These are phyloP conservation scores for Ophiostoma populinum DNA, from an alignment of 2,329 filamentous ascomycete genomes.

Conservation along the genomic window DNA sequence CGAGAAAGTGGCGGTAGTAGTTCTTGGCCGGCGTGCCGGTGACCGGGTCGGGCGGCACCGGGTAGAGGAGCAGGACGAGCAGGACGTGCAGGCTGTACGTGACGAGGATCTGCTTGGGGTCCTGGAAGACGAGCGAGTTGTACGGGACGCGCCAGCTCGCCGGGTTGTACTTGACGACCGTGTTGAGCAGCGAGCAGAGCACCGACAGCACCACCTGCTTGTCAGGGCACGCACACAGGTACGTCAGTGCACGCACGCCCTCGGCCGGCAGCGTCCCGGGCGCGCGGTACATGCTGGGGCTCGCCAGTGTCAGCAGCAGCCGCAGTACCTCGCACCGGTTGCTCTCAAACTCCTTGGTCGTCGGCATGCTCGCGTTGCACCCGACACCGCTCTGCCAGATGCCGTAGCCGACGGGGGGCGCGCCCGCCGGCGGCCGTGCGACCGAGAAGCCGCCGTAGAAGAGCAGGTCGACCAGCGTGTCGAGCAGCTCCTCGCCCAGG, in stretches of 20 bases:
- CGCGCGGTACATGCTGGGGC: slow-evolving; percentile 87
- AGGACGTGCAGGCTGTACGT: slow-evolving; percentile 85
- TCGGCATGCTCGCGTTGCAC: slow-evolving; percentile 75
- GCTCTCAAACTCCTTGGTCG: slow-evolving; percentile 81
- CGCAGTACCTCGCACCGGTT: slow-evolving; percentile 83
- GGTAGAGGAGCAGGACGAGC: slow-evolving; percentile 71
- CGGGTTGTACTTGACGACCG: slow-evolving; percentile 89
- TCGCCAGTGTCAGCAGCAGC: slow-evolving; percentile 67
- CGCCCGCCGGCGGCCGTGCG: slow-evolving; percentile 49
- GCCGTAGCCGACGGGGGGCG: slow-evolving; percentile 71
- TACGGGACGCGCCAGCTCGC: slow-evolving; percentile 88
- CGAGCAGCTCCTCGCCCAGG: slow-evolving; percentile 80
- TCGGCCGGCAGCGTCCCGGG: slow-evolving; percentile 62
- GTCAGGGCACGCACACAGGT: slow-evolving; percentile 72
- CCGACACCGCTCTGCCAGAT: slow-evolving; percentile 98
- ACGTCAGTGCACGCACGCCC: slow-evolving; percentile 71
- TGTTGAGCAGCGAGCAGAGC: slow-evolving; percentile 85
- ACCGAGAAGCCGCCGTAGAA: slow-evolving; percentile 88
- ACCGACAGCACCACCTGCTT: slow-evolving; percentile 84
- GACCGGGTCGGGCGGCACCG: slow-evolving; percentile 39
- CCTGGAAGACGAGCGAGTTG: slow-evolving; percentile 80
- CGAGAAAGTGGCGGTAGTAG: slow-evolving; percentile 82
- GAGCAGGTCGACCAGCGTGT: slow-evolving; percentile 72
- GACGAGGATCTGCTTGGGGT: slow-evolving; percentile 76
- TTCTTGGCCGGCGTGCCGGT: slow-evolving; percentile 53